These are phyloP conservation scores for Knoxia roxburghii DNA, from an alignment of 257 asterid genomes.

Conservation along the genomic window DNA sequence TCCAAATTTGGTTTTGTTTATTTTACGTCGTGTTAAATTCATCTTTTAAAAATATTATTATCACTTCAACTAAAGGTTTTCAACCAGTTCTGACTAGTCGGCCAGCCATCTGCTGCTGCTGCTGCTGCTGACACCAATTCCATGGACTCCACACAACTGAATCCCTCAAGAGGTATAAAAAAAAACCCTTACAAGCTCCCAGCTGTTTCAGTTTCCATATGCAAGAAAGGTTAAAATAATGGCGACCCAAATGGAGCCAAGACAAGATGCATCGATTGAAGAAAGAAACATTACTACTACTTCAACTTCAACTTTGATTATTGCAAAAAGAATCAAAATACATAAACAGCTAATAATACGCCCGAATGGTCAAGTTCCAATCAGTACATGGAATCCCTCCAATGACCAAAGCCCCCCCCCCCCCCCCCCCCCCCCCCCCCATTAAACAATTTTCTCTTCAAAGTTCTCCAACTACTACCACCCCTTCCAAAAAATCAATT, in stretches of 20 bases:
- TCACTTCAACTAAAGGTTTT: no score
- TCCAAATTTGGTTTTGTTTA: no score
- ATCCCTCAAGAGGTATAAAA: no score
- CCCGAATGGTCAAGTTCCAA: conserved; percentile 32
- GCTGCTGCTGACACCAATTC: not conserved
- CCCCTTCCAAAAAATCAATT: conserved; percentile 27
- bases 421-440: no score
- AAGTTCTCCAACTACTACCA: conserved; percentile 2
- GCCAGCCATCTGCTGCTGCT: not conserved
- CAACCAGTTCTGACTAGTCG: not conserved
- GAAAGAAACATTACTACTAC: not conserved
- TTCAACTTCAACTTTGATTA: not conserved
- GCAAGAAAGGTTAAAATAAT: not conserved
- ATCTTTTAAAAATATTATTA: no score
- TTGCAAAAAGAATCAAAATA: conserved; percentile 9
- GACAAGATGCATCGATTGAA: not conserved
- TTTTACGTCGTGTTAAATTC: no score
- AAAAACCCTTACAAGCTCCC: no score
- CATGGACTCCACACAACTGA: not conserved
- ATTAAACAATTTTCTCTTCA: conserved; percentile 24
- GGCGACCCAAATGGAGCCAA: not conserved
- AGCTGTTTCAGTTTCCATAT: conserved; percentile 1
- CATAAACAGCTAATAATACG: conserved; percentile 8
- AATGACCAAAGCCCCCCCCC: no score
- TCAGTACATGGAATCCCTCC: conserved; percentile 34